phyloP scores from a whole-genome alignment of 129 eudicot genomes.

The Heracleum sosnowskyi region DNA sequence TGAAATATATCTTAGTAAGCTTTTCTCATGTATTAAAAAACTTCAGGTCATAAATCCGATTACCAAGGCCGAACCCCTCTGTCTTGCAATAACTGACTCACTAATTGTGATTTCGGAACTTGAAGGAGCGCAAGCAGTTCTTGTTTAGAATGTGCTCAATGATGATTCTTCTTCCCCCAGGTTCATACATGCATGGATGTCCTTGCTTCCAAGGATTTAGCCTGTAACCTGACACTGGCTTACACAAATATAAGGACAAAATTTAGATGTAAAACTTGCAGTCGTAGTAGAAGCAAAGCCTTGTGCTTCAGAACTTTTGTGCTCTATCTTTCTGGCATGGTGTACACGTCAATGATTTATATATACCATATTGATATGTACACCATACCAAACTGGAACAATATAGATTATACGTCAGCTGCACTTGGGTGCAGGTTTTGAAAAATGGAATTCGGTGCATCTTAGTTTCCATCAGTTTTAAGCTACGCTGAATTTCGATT shows the following conservation, averaged over 20 bases:
- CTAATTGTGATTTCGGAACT: slow-evolving; percentile 86
- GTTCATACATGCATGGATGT: background rate
- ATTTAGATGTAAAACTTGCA: background rate
- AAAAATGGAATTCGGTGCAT: background rate
- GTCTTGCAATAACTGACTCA: slow-evolving; percentile 53
- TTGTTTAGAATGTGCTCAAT: slow-evolving; percentile 14
- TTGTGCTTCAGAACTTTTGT: background rate
- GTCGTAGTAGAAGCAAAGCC: no score
- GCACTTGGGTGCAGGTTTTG: background rate
- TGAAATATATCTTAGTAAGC: background rate
- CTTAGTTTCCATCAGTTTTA: background rate
- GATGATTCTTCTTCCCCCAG: background rate
- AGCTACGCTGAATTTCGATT: no score
- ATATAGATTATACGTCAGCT: background rate
- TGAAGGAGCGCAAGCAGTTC: slow-evolving; percentile 70
- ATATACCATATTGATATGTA: background rate
- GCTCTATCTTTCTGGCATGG: background rate
- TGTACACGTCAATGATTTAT: background rate
- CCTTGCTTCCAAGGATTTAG: background rate
- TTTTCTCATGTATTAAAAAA: background rate
- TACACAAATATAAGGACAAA: background rate
- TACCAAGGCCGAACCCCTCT: slow-evolving; percentile 72
- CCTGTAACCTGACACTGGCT: background rate
- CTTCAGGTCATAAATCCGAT: slow-evolving; percentile 84
- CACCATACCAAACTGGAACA: background rate